These are phyloP conservation scores for Cyclostephanos invisitatus DNA, from an alignment of 108 stramenopile species.

Conservation along the genomic window DNA sequence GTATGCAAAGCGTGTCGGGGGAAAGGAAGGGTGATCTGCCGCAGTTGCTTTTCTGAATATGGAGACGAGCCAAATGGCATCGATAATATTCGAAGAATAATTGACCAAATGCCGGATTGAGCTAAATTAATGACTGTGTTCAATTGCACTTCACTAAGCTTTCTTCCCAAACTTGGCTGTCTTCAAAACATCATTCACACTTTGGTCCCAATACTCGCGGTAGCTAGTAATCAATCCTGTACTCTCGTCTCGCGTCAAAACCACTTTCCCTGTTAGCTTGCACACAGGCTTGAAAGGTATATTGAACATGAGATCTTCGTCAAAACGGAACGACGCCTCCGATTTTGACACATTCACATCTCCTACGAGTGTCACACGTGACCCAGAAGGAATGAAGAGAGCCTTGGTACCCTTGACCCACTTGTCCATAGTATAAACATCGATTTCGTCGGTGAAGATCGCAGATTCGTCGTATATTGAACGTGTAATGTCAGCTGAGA, in stretches of 20 bases:
- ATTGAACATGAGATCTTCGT: slow-evolving; percentile 80
- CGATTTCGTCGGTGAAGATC: slow-evolving; percentile 89
- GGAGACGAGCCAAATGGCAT: slow-evolving; percentile 77
- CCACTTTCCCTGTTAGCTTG: slow-evolving; percentile 69
- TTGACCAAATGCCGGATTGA: slow-evolving; percentile 76
- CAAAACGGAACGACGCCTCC: slow-evolving; percentile 69
- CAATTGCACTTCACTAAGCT: slow-evolving; percentile 8
- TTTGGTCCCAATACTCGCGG: slow-evolving; percentile 88
- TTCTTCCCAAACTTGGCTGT: slow-evolving; percentile 66
- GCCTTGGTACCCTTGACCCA: slow-evolving; percentile 83
- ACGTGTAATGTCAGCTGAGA: slow-evolving; percentile 72
- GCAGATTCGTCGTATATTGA: slow-evolving; percentile 80
- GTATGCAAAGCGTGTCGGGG: slow-evolving; percentile 69
- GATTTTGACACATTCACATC: slow-evolving; percentile 54
- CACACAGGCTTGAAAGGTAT: slow-evolving; percentile 81
- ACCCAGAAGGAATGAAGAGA: slow-evolving; percentile 75
- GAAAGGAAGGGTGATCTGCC: slow-evolving; percentile 75
- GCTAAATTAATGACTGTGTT: not conserved
- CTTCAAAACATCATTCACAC: slow-evolving; percentile 73
- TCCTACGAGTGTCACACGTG: slow-evolving; percentile 61
- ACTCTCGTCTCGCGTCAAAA: slow-evolving; percentile 62
- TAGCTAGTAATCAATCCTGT: slow-evolving; percentile 86
- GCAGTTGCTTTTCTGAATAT: slow-evolving; percentile 68
- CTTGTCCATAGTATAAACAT: slow-evolving; percentile 79
- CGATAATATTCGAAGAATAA: slow-evolving; percentile 68